phyloP scores from a whole-genome alignment of 73 alveolate species.

The Paramecium caudatum region DNA sequence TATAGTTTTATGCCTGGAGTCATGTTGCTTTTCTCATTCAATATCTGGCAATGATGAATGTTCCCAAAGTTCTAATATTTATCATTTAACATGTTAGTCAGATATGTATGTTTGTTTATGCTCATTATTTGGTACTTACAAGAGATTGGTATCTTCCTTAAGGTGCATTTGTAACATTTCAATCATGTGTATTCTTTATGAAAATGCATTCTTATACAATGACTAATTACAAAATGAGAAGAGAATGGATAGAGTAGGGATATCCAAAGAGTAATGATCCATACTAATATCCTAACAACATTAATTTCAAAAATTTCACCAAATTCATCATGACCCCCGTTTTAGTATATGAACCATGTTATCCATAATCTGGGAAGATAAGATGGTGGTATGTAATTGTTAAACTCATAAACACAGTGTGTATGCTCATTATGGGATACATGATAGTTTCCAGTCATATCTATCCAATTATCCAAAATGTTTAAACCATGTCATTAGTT shows the following conservation, averaged over 20 bases:
- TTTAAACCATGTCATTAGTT: neutral
- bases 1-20: slow-evolving; percentile 71
- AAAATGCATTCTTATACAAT: slow-evolving; percentile 80
- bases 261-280: slow-evolving; percentile 39
- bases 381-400: slow-evolving; percentile 59
- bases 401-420: slow-evolving; percentile 33
- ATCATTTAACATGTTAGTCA: slow-evolving; percentile 58
- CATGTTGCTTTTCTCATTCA: slow-evolving; percentile 68
- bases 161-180: slow-evolving; percentile 68
- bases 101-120: slow-evolving; percentile 61
- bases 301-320: slow-evolving; percentile 76
- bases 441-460: slow-evolving; percentile 59
- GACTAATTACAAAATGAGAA: slow-evolving; percentile 71
- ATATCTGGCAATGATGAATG: slow-evolving; percentile 1
- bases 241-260: slow-evolving; percentile 68
- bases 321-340: slow-evolving; percentile 80
- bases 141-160: slow-evolving; percentile 76
- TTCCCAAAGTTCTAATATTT: slow-evolving; percentile 38
- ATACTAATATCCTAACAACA: slow-evolving; percentile 77
- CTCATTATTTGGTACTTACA: slow-evolving; percentile 72
- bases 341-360: slow-evolving; percentile 75
- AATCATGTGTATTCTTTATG: slow-evolving; percentile 71
- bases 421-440: slow-evolving; percentile 55
- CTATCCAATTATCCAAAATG: slow-evolving; percentile 43
- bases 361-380: slow-evolving; percentile 76